Evolutionary conservation across 75 land plant genomes (phyloP).

Genomic region (Pinus tabuliformis): DNA sequence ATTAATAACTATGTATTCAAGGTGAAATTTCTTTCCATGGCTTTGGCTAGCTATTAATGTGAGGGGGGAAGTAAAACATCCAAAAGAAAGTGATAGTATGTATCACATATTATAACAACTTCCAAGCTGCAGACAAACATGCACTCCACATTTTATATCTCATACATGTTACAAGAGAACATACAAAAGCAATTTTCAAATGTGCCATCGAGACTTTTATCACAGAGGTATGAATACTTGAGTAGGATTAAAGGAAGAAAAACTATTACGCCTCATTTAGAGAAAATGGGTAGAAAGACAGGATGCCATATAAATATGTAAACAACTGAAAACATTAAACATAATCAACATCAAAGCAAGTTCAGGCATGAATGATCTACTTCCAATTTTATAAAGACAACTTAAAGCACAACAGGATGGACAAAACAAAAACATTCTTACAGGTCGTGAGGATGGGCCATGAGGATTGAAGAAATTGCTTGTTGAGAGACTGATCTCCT

Average conservation of each 20-base stretch:
- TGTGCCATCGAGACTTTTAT: neutral
- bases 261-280: neutral
- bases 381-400: neutral
- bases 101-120: too few relatives aligned
- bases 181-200: neutral
- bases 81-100: too few relatives aligned
- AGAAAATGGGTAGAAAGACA: neutral
- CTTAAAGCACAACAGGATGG: neutral
- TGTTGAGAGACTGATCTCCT: conserved; percentile 65
- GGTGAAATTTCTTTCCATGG: neutral
- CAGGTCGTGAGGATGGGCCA: conserved; percentile 88
- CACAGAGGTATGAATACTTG: neutral
- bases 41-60: neutral
- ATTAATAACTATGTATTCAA: neutral
- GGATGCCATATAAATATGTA: neutral
- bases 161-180: too few relatives aligned
- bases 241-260: neutral
- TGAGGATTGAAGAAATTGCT: conserved; percentile 70
- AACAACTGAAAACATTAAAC: too few relatives aligned
- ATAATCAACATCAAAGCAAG: neutral
- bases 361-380: neutral
- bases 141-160: too few relatives aligned
- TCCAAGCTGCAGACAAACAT: too few relatives aligned
- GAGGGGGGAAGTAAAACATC: neutral
- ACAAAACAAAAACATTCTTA: conserved; percentile 34